Percentiles rank a stretch among this genome's conserved stretches.
Evolutionary conservation across 225 moss, liverwort and hornwort species (phyloP).

Genomic region (Straminergon stramineum): DNA sequence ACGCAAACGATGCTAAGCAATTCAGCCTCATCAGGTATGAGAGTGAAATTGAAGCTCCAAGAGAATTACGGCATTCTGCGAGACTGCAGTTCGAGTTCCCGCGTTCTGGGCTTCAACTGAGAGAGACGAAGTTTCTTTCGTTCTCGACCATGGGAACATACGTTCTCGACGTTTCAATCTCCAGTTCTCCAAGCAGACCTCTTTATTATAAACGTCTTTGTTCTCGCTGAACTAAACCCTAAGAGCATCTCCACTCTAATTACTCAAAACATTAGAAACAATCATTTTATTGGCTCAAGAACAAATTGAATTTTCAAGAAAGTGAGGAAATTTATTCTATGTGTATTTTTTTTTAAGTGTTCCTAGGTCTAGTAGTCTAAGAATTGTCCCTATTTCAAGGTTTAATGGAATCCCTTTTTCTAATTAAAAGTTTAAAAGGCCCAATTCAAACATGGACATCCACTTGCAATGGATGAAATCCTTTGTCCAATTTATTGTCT

Average conservation of each 20-base stretch:
- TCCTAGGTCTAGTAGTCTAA: fast-evolving
- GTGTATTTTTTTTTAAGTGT: fast-evolving
- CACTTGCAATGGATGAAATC: too few species aligned
- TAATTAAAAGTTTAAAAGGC: too few species aligned
- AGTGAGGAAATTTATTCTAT: neutral
- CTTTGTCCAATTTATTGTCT: too few species aligned
- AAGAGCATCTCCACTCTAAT: neutral
- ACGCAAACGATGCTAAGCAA: neutral
- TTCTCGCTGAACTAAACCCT: neutral
- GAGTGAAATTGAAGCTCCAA: neutral
- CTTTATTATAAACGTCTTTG: neutral
- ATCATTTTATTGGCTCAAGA: neutral
- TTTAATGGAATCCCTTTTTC: fast-evolving
- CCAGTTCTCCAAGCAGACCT: neutral
- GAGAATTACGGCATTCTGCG: neutral
- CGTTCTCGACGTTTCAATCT: neutral
- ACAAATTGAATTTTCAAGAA: neutral
- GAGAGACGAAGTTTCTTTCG: conserved; percentile 2
- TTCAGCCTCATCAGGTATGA: neutral
- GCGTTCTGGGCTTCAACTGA: neutral
- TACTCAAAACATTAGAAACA: neutral
- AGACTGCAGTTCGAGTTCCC: conserved; percentile 4
- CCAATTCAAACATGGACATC: too few species aligned
- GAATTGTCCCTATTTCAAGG: neutral
- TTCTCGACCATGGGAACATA: neutral